These are phyloP conservation scores for Verbascum thapsus DNA, from an alignment of 257 asterid species.

Conservation along the genomic window DNA sequence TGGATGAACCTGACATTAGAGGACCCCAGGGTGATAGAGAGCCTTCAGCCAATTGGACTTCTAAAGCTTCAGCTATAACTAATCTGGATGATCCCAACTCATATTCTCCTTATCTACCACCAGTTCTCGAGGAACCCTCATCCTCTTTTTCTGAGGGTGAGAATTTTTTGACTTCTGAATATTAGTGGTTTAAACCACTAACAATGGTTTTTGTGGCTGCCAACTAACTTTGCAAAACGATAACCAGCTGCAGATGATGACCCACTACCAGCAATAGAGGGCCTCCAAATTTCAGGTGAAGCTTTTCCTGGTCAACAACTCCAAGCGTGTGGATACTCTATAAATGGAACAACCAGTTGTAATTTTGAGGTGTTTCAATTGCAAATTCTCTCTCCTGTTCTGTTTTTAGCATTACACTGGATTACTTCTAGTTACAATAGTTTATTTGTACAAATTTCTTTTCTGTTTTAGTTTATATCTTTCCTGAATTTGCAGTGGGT, in stretches of 20 bases:
- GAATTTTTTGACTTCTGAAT: constrained; percentile 32
- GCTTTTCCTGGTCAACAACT: constrained; percentile 92
- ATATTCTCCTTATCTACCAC: constrained; percentile 77
- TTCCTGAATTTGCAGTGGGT: constrained; percentile 84
- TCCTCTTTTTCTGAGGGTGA: constrained; percentile 94
- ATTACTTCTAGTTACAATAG: constrained; percentile 28
- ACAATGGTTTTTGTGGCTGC: constrained; percentile 28
- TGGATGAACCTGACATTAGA: constrained; percentile 66
- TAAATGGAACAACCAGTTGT: constrained; percentile 97
- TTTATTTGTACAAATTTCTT: constrained; percentile 26
- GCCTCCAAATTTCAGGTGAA: constrained; percentile 94
- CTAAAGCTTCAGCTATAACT: constrained; percentile 52
- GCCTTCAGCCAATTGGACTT: constrained; percentile 57
- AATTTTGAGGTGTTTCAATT: constrained; percentile 77
- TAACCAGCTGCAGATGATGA: constrained; percentile 83
- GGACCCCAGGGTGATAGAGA: constrained; percentile 63
- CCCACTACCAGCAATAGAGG: constrained; percentile 91
- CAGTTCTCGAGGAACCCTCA: constrained; percentile 94
- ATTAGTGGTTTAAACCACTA: constrained; percentile 28
- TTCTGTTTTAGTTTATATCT: constrained; percentile 21
- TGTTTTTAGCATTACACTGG: constrained; percentile 24
- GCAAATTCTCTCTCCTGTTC: constrained; percentile 5
- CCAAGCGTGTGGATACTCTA: constrained; percentile 90
- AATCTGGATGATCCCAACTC: constrained; percentile 80
- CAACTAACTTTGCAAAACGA: constrained; percentile 28